These are phyloP conservation scores for Teunomyces stri DNA, from an alignment of 805 yeast genomes.

Conservation along the genomic window DNA sequence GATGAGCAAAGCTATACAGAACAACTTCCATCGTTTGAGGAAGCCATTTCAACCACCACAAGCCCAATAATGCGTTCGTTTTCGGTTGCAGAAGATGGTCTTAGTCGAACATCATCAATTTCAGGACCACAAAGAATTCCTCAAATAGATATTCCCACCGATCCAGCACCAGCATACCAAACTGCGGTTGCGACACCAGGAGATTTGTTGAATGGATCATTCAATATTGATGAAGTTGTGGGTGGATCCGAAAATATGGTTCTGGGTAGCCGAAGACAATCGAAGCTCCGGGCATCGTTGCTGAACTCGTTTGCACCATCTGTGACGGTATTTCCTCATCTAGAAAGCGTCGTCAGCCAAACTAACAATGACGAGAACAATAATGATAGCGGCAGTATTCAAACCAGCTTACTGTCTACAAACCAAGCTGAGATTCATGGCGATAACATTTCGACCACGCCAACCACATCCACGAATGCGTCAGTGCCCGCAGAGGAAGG, in stretches of 20 bases:
- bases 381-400: background rate
- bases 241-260: conserved; percentile 8
- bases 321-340: background rate
- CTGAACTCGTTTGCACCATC: conserved; percentile 34
- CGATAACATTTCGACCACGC: conserved; percentile 8
- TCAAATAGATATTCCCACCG: conserved; percentile 14
- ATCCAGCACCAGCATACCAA: conserved; percentile 36
- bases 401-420: background rate
- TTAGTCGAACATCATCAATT: conserved; percentile 35
- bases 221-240: conserved; percentile 30
- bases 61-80: conserved; percentile 35
- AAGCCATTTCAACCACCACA: conserved; percentile 53
- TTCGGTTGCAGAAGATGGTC: conserved; percentile 37
- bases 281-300: conserved; percentile 28
- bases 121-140: conserved; percentile 5
- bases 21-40: conserved; percentile 61
- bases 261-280: conserved; percentile 11
- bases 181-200: conserved; percentile 6
- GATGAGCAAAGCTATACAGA: conserved; percentile 17
- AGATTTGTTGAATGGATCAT: conserved; percentile 2
- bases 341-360: background rate
- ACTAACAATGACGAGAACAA: background rate
- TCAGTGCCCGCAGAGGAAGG: background rate
- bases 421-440: conserved; percentile 2
- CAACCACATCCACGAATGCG: conserved; percentile 7